Evolutionary conservation across 1,139 yeast genomes (phyloP).

Genomic region (Kurtzmaniella quercitrusa): DNA sequence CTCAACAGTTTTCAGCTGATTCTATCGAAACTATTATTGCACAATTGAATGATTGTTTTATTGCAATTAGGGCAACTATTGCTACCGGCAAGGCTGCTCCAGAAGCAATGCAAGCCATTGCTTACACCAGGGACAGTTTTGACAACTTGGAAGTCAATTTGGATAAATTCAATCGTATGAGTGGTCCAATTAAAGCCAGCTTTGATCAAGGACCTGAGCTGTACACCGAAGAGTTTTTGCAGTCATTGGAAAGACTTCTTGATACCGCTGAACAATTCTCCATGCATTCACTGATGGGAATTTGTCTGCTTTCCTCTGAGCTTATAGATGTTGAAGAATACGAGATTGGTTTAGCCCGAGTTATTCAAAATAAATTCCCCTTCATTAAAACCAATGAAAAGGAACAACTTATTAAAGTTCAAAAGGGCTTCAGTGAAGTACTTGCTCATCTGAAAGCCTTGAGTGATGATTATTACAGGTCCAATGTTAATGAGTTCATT

Average conservation of each 20-base stretch:
- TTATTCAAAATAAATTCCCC: background rate
- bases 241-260: conserved; percentile 4
- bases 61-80: background rate
- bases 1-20: background rate
- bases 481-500: conserved; percentile 4
- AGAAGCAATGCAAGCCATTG: background rate
- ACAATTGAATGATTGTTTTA: background rate
- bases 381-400: background rate
- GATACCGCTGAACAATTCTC: conserved; percentile 6
- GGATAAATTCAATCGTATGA: conserved; percentile 3
- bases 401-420: background rate
- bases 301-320: conserved; percentile 6
- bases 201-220: conserved; percentile 3
- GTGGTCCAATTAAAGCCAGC: conserved; percentile 1
- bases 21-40: background rate
- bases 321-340: conserved; percentile 2
- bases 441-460: conserved; percentile 2
- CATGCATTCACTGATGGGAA: conserved; percentile 7
- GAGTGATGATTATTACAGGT: conserved; percentile 4
- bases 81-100: background rate
- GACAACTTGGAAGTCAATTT: conserved; percentile 3
- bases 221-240: conserved; percentile 1
- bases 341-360: background rate
- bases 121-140: background rate
- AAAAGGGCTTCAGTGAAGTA: background rate